phyloP scores from a whole-genome alignment of 1,139 yeast species.

The Yamadazyma oceani region DNA sequence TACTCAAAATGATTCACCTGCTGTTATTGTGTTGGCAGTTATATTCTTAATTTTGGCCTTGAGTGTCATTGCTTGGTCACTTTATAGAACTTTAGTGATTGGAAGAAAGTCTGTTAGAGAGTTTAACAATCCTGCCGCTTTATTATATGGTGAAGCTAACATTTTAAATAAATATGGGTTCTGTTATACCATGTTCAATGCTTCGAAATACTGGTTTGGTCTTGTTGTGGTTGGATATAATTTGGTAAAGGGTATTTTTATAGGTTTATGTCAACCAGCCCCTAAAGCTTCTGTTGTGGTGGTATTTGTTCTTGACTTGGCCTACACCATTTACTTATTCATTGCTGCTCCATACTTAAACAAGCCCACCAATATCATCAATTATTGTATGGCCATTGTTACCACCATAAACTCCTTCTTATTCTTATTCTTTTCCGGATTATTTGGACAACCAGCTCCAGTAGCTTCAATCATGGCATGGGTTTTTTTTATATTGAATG shows the following conservation, averaged over 20 bases:
- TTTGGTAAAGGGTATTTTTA: constrained; percentile 60
- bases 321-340: constrained; percentile 57
- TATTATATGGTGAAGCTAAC: constrained; percentile 66
- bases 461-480: constrained; percentile 79
- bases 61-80: constrained; percentile 57
- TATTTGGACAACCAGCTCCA: constrained; percentile 66
- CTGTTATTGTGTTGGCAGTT: constrained; percentile 69
- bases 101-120: constrained; percentile 54
- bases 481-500: constrained; percentile 75
- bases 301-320: constrained; percentile 64
- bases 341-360: constrained; percentile 66
- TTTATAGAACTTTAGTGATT: constrained; percentile 55
- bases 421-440: constrained; percentile 70
- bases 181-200: constrained; percentile 80
- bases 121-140: constrained; percentile 74
- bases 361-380: constrained; percentile 67
- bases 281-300: constrained; percentile 71
- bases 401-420: constrained; percentile 69
- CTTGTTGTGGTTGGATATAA: constrained; percentile 54
- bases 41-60: constrained; percentile 57
- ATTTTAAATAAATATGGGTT: constrained; percentile 72
- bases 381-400: constrained; percentile 63
- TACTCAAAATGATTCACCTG: constrained; percentile 68
- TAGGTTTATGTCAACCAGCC: constrained; percentile 66
- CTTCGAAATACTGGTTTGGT: constrained; percentile 76